Evolutionary conservation across 139 green algal genomes (phyloP).

Genomic region (Micromonas commoda): DNA sequence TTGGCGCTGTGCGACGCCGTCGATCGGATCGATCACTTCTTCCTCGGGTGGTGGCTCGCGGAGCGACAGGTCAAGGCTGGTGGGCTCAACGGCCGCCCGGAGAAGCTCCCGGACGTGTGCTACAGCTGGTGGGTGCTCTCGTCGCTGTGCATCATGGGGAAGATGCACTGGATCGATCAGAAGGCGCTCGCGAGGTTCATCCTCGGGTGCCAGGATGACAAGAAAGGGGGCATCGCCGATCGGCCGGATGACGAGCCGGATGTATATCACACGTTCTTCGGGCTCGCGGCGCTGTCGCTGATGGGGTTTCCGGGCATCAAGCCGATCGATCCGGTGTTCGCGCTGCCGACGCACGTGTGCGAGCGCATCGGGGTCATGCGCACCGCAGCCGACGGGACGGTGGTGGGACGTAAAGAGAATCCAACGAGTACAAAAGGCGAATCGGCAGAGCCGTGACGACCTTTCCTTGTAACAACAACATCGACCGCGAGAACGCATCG

Average conservation of each 20-base stretch:
- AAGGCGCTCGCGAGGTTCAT: slow-evolving; percentile 41
- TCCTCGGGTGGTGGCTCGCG: slow-evolving; percentile 90
- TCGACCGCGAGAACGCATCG: no score
- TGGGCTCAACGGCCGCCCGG: slow-evolving; percentile 79
- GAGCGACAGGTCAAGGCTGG: slow-evolving; percentile 83
- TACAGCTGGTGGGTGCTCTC: slow-evolving; percentile 98
- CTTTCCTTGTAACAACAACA: no score
- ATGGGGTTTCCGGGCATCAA: slow-evolving; percentile 6
- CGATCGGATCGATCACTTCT: slow-evolving; percentile 72
- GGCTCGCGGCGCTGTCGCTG: slow-evolving; percentile 61
- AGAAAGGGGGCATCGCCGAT: slow-evolving; percentile 90
- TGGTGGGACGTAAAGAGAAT: no score
- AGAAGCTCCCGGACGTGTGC: slow-evolving; percentile 66
- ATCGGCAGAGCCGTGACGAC: no score
- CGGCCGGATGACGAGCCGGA: slow-evolving; percentile 90
- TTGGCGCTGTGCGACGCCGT: slow-evolving; percentile 69
- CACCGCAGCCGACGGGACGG: background rate
- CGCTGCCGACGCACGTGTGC: background rate
- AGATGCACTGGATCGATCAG: slow-evolving; percentile 89
- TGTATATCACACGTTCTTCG: slow-evolving; percentile 99
- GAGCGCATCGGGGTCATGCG: background rate
- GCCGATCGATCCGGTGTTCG: slow-evolving; percentile 16
- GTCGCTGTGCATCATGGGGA: slow-evolving; percentile 72
- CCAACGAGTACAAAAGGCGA: no score
- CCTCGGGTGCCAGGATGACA: slow-evolving; percentile 70